These are phyloP conservation scores for Cyberlindnera lachancei DNA, from an alignment of 805 yeast genomes.

Conservation along the genomic window DNA sequence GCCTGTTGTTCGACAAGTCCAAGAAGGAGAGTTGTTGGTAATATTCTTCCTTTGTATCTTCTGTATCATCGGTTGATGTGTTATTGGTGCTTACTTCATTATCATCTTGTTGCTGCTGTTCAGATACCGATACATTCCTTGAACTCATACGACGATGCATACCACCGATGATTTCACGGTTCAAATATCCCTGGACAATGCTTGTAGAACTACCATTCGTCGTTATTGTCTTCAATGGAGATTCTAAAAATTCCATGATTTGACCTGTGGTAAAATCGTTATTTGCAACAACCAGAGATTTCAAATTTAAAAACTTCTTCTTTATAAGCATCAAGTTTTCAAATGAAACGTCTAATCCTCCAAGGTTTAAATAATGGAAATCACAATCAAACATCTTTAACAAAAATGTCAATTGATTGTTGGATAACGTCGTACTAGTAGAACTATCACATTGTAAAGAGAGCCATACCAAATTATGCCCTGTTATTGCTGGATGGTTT, in stretches of 20 bases:
- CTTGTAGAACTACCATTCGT: too few species aligned
- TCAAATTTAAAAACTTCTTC: constrained; percentile 30
- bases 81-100: too few species aligned
- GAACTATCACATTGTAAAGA: constrained; percentile 57
- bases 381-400: constrained; percentile 33
- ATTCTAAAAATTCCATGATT: constrained; percentile 25
- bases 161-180: too few species aligned
- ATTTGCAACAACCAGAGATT: constrained; percentile 29
- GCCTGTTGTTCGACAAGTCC: constrained; percentile 59
- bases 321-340: constrained; percentile 32
- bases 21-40: constrained; percentile 41
- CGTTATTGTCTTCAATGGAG: too few species aligned
- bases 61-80: too few species aligned
- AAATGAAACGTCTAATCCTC: constrained; percentile 51
- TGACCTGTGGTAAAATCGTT: constrained; percentile 27
- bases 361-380: constrained; percentile 46
- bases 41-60: constrained; percentile 5
- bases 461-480: constrained; percentile 53
- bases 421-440: constrained; percentile 51
- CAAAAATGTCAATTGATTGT: constrained; percentile 41
- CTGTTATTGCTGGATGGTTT: constrained; percentile 56
- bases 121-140: too few species aligned
- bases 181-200: too few species aligned
- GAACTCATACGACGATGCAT: too few species aligned
- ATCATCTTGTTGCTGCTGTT: too few species aligned